A percentile compares a stretch with the other conserved stretches of the same genome.
These are phyloP conservation scores for Posidonia oceanica DNA, from an alignment of 116 monocot species.

Conservation along the genomic window DNA sequence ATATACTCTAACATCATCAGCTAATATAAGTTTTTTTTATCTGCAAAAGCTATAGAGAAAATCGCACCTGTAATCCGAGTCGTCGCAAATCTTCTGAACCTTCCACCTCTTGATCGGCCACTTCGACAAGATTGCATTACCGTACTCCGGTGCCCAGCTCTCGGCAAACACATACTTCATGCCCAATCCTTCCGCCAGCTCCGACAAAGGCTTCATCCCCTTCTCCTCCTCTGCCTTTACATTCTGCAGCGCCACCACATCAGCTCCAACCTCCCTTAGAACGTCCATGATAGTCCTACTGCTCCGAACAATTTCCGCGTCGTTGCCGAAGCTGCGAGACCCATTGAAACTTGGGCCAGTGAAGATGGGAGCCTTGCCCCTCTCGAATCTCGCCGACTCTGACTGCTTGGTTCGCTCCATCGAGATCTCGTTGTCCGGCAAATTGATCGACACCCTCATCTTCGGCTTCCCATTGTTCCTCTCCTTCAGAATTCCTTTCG, in stretches of 20 bases:
- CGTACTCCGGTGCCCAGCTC: conserved; percentile 96
- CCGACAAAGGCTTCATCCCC: conserved; percentile 76
- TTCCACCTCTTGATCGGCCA: conserved; percentile 76
- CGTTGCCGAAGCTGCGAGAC: not conserved
- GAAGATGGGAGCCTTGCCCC: conserved; percentile 22
- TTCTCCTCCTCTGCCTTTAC: conserved; percentile 90
- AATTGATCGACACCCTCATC: conserved; percentile 68
- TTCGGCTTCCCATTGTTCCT: conserved; percentile 32
- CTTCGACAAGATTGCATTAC: conserved; percentile 81
- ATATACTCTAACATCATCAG: too few species aligned
- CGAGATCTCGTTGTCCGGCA: conserved; percentile 82
- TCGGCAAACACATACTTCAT: conserved; percentile 88
- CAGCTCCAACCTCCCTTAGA: conserved; percentile 16
- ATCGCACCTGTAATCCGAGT: conserved; percentile 54
- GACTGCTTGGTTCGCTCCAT: conserved; percentile 25
- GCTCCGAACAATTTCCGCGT: conserved; percentile 3
- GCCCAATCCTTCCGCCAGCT: conserved; percentile 63
- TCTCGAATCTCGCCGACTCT: not conserved
- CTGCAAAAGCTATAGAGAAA: not conserved
- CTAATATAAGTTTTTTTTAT: too few species aligned
- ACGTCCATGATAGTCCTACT: conserved; percentile 44
- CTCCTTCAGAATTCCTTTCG: conserved; percentile 69
- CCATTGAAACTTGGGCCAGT: too few species aligned
- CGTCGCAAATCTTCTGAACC: conserved; percentile 63
- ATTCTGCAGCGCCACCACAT: conserved; percentile 56